Conservation (phyloP, 352 stramenopile species). For the Phytophthora pseudosyringae region DNA sequence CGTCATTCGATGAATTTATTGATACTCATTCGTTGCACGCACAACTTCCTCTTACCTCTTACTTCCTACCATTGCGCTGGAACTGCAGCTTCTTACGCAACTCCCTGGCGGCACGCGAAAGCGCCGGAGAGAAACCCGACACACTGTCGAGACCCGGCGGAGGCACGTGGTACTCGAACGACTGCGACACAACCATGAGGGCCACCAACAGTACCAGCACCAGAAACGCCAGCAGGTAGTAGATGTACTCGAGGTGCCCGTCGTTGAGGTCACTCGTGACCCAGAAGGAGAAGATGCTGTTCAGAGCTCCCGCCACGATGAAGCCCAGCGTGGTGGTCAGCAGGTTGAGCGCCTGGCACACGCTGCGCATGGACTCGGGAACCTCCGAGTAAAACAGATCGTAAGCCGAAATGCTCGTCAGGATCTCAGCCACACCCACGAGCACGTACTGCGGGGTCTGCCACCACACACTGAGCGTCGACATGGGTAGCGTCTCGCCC, state of each 20-base stretch:
- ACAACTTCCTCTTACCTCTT: neutral
- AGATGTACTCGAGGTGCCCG: slow-evolving; percentile 91
- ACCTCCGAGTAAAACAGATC: slow-evolving; percentile 94
- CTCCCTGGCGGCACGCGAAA: slow-evolving; percentile 55
- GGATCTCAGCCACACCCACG: slow-evolving; percentile 89
- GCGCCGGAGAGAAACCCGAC: slow-evolving; percentile 68
- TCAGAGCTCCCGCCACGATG: slow-evolving; percentile 81
- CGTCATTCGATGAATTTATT: slow-evolving; percentile 9
- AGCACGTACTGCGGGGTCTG: slow-evolving; percentile 92
- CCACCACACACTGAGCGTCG: slow-evolving; percentile 89
- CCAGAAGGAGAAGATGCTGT: slow-evolving; percentile 92
- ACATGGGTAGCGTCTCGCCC: slow-evolving; percentile 74
- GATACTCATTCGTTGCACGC: neutral
- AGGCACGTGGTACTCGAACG: slow-evolving; percentile 84
- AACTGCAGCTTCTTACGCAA: slow-evolving; percentile 48
- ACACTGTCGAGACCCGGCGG: slow-evolving; percentile 49
- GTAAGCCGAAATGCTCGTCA: slow-evolving; percentile 91
- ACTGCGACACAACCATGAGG: slow-evolving; percentile 72
- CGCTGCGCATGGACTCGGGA: slow-evolving; percentile 90
- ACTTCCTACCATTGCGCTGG: slow-evolving; percentile 36
- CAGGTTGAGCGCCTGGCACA: slow-evolving; percentile 91
- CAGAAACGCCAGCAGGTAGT: slow-evolving; percentile 80
- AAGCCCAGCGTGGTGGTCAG: slow-evolving; percentile 91
- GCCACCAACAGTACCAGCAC: slow-evolving; percentile 68
- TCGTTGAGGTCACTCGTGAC: slow-evolving; percentile 91